Evolutionary conservation across 768 basidiomycete genomes (phyloP).

Genomic region (Boletus speciosus): DNA sequence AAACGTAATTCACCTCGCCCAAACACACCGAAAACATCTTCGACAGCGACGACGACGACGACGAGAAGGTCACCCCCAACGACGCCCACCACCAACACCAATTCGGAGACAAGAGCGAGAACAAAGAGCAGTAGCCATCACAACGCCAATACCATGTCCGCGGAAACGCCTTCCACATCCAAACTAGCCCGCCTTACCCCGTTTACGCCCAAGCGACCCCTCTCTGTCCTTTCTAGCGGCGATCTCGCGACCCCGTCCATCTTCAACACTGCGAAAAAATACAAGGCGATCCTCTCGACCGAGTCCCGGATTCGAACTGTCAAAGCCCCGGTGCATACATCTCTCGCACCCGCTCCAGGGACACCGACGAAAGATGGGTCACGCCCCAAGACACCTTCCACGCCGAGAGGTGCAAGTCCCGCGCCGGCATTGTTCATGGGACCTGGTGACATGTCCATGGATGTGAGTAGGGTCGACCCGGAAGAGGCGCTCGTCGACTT

Average conservation of each 20-base stretch:
- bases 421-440: slow-evolving; percentile 36
- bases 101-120: not conserved
- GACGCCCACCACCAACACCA: not conserved
- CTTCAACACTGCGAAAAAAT: slow-evolving; percentile 56
- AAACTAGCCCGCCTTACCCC: slow-evolving; percentile 41
- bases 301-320: slow-evolving; percentile 34
- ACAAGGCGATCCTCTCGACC: slow-evolving; percentile 58
- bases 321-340: slow-evolving; percentile 28
- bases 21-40: not conserved
- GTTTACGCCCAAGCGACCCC: slow-evolving; percentile 56
- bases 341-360: slow-evolving; percentile 47
- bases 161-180: slow-evolving; percentile 29
- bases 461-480: slow-evolving; percentile 67
- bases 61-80: not conserved
- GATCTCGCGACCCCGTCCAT: slow-evolving; percentile 36
- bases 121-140: not conserved
- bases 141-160: not conserved
- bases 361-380: slow-evolving; percentile 50
- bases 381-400: slow-evolving; percentile 53
- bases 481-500: slow-evolving; percentile 78
- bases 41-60: slow-evolving; percentile 4
- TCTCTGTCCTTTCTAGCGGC: slow-evolving; percentile 34
- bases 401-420: slow-evolving; percentile 52
- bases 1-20: slow-evolving; percentile 7
- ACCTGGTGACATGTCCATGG: slow-evolving; percentile 60